phyloP scores from a whole-genome alignment of 2,329 filamentous ascomycete species.

The Coniochaeta hoffmannii region DNA sequence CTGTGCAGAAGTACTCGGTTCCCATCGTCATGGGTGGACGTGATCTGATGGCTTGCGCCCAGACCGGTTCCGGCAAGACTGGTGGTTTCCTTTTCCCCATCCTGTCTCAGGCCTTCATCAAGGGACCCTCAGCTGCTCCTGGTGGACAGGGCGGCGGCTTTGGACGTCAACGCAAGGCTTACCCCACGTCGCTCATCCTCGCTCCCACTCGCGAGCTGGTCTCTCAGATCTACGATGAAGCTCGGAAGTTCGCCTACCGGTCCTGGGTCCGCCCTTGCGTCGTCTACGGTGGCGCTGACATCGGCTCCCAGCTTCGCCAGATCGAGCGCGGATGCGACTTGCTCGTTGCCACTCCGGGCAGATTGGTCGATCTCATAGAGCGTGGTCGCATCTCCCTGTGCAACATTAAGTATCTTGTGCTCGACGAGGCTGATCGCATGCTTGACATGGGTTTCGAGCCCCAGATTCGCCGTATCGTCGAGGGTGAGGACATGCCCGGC shows the following conservation, averaged over 20 bases:
- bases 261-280: slow-evolving; percentile 98
- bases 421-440: slow-evolving; percentile 99
- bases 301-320: slow-evolving; percentile 94
- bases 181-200: slow-evolving; percentile 90
- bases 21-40: slow-evolving; percentile 97
- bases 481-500: slow-evolving; percentile 93
- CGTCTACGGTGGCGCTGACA: slow-evolving; percentile 98
- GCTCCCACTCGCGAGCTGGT: slow-evolving; percentile 97
- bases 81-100: slow-evolving; percentile 99
- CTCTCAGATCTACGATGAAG: slow-evolving; percentile 95
- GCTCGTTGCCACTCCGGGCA: slow-evolving; percentile 91
- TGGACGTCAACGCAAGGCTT: slow-evolving; percentile 93
- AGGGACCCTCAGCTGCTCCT: slow-evolving; percentile 68
- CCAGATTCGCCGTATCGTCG: slow-evolving; percentile 96
- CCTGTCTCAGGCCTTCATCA: slow-evolving; percentile 91
- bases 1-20: slow-evolving; percentile 98
- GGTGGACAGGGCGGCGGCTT: slow-evolving; percentile 61
- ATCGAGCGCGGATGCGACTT: slow-evolving; percentile 97
- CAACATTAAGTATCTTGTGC: slow-evolving; percentile 99
- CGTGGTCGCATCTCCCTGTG: slow-evolving; percentile 93
- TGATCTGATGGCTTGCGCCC: slow-evolving; percentile 98
- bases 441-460: slow-evolving; percentile 99
- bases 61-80: slow-evolving; percentile 99
- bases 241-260: slow-evolving; percentile 96
- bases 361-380: slow-evolving; percentile 96